Evolutionary conservation across 352 stramenopile genomes (phyloP), one percentile per base, ranked within the genome.

Genomic region (Phytopythium helicoides): DNA sequence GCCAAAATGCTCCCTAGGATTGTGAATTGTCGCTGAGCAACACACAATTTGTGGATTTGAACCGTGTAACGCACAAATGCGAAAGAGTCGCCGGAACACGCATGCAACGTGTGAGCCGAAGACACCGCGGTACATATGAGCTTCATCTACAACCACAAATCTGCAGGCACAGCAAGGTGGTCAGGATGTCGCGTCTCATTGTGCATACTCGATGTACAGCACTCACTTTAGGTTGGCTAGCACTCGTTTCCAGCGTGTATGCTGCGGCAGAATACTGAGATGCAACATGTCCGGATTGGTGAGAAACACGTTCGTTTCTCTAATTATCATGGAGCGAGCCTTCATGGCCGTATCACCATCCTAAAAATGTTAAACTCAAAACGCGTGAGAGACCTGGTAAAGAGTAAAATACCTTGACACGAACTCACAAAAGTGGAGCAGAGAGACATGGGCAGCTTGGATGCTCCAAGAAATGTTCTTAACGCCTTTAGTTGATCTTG

Each of bases 221-320:
- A 10, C 70, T 46, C 83, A 98, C 61, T 77, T 73, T n/a, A 99
- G 60, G 46, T 91, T 82, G n/a, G 61, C 63, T 15, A 99, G 70
- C 37, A 99, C 73, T 6, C 66, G 62, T 48, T 77, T 72, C 83
- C 97, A 99, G 28, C 87, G 64, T 15, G 73, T 75, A 69, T 98
- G 93, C n/a, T 95, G 78, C 1, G 95, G 92, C 14, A 99, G 64
- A 23, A 99, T 95, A n/a, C 89, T 90, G 14, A 96, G 80, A 67
- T 99, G 97, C 15, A 99, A 76, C 61, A 98, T 99, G 65, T 99
- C 97, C 25, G 97, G 97, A 71, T 99, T 99, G 5, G 95, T 99
- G n/a, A 99, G 71, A 47, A 99, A 96, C 36, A 99, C 86, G 40
- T 97, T 89, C 10, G 86, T 86, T 19, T 95, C 73, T 11, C 71